Evolutionary conservation across 169 alveolate genomes (phyloP).

Genomic region (Plasmodium billcollinsi): DNA sequence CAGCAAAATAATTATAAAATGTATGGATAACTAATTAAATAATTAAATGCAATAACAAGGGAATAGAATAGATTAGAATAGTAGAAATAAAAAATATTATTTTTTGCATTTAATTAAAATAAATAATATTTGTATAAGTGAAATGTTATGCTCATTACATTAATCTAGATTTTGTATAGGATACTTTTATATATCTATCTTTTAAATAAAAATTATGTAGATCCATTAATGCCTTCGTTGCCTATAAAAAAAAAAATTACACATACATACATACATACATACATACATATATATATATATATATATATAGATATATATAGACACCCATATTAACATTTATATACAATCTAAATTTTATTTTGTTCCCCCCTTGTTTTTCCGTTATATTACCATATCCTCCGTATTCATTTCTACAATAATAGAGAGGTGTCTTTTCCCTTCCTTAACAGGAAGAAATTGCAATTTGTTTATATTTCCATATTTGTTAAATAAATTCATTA

Average conservation of each 20-base stretch:
- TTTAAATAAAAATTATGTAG: slow-evolving; percentile 80
- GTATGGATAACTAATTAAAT: too few relatives aligned
- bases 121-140: too few relatives aligned
- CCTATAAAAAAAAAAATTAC: slow-evolving; percentile 48
- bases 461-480: slow-evolving; percentile 76
- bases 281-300: neutral
- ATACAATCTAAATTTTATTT: neutral
- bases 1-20: too few relatives aligned
- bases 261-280: neutral
- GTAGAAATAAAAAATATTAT: too few relatives aligned
- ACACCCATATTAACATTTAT: neutral
- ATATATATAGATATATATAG: neutral
- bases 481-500: slow-evolving; percentile 62
- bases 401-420: slow-evolving; percentile 50
- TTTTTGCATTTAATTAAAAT: too few relatives aligned
- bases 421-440: slow-evolving; percentile 51
- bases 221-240: slow-evolving; percentile 81
- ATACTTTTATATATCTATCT: slow-evolving; percentile 80
- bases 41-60: too few relatives aligned
- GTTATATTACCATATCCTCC: slow-evolving; percentile 46
- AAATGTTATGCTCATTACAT: neutral
- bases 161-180: slow-evolving; percentile 78
- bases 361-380: neutral
- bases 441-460: slow-evolving; percentile 50
- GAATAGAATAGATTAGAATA: too few relatives aligned